Evolutionary conservation across 768 basidiomycete genomes (phyloP), one percentile per base, ranked within the genome.

Genomic region (Tylopilus cervinicoccineus): DNA sequence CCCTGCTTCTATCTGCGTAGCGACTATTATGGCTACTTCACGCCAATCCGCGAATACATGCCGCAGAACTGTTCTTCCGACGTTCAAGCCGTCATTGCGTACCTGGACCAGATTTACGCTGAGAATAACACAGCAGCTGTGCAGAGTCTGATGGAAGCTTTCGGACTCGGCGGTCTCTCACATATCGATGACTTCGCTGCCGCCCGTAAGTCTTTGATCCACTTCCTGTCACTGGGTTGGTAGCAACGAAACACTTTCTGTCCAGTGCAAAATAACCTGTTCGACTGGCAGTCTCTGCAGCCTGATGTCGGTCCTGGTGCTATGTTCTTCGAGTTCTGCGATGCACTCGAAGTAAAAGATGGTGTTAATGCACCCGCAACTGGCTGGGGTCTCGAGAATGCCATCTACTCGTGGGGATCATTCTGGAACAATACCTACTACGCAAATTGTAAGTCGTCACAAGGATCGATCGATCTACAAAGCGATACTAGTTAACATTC

Each of bases 41-140:
- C 86, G 50, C 85, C 84, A 13, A 77, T 85, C 54, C 79, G 78
- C 14, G 70, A 77, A 54, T 68, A 78, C 57, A 87, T 86, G 83
- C 81, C 85, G 4, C 52, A 54, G 53, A 88, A 88, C 63, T 88
- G 87, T 65, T 86, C 84, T 8, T 76, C 83, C 0, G 86, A 89
- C 57, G 75, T 87, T 26, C 69, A 84, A 60, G 76, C 75, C 5
- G 84, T 83, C 16, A 75, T 88, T 44, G 58, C 74, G 6, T 75
- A 84, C 54, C 67, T 88, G 31, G 86, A 88, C 58, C 43, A 72
- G 45, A 77, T 79, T 6, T 80, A 85, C 54, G 64, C 66, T 0
- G 67, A 68, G 4, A 70, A 70, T 1, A 69, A 81, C 51, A 47
- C 60, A 6, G 61, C 65, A 24, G 76, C 78, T 11, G 81, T 85